Base-by-base conservation (phyloP, 2,329 filamentous ascomycete genomes). In the Ceratocystis colombiana region DNA sequence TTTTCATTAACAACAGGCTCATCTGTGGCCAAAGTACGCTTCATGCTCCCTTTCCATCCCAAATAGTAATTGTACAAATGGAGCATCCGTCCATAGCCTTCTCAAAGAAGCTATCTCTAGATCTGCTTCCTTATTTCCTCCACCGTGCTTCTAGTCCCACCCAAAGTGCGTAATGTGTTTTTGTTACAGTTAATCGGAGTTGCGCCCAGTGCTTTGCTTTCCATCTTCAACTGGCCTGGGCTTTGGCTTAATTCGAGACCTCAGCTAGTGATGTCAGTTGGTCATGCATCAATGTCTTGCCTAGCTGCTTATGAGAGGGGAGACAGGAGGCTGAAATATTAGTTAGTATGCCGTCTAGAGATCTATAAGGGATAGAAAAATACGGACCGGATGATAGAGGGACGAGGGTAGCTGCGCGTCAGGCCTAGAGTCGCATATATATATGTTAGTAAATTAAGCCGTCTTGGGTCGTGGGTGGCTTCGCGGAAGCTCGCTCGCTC, bases 401-500 rank as follows among this genome's bases (percentile, higher is more conserved):
- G 94, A 75, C 89, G 86, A 50, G 94, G 94, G 76, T 93, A 88
- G 81, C 92, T 97, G 76, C 89, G 88, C 66, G 93, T 95, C 80
- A 96, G 97, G 72, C 93, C 89, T 94, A 73, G 69, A 64, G 53
- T 53, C 65, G 30, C 30, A 10, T 20, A 8, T 33, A 57, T 28
- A 68, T 77, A 65, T 76, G 73, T 73, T 65, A 63, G 28, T 33
- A 66, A 64, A 64, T 65, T 22, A 44, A 7, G 50, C 12, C 37
- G 7, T 22, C 7, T 15, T 50, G 25, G 22, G 61, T 65, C 46
- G 37, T 46, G 37, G 37, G 12, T 68, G 37, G 57, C 28, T 7
- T n/a, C 45, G 28, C 28, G 22, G 59, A 64, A 7, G 65, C 64
- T 33, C 63, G 65, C 64, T 33, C 63, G 53, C 64, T 68, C 69